phyloP scores from a whole-genome alignment of 2,329 filamentous ascomycete genomes.

The Phialocephala sp. region DNA sequence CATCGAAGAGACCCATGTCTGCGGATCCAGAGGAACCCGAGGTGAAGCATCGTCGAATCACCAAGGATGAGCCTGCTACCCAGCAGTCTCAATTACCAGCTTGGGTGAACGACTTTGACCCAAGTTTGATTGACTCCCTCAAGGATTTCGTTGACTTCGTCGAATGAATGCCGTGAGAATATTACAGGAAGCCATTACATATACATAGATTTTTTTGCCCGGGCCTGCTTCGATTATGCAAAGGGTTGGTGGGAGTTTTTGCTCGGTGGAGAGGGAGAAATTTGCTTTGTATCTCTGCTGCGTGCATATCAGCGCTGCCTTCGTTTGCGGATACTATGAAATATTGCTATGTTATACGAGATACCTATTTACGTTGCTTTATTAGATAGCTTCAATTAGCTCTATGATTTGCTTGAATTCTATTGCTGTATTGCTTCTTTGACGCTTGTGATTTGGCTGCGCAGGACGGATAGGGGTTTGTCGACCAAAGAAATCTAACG shows the following conservation, averaged over 20 bases:
- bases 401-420: neutral
- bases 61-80: conserved; percentile 14
- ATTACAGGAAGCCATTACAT: no score
- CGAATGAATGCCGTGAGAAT: conserved; percentile 23
- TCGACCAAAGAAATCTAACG: no score
- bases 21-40: conserved; percentile 22
- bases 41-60: conserved; percentile 30
- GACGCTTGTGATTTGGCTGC: neutral
- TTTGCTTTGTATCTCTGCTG: conserved; percentile 4
- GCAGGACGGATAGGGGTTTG: no score
- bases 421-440: neutral
- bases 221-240: neutral
- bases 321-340: neutral
- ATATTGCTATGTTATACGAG: neutral
- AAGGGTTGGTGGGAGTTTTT: neutral
- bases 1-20: conserved; percentile 27
- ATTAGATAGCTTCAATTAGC: neutral
- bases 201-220: neutral
- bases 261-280: neutral
- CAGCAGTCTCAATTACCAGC: conserved; percentile 31
- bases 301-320: neutral
- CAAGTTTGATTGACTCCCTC: conserved; percentile 41
- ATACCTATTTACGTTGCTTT: conserved; percentile 7
- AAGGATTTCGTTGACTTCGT: conserved; percentile 44
- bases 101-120: conserved; percentile 44